Evolutionary conservation across 2,329 filamentous ascomycete species (phyloP).

Genomic region (Cytospora schulzeri): DNA sequence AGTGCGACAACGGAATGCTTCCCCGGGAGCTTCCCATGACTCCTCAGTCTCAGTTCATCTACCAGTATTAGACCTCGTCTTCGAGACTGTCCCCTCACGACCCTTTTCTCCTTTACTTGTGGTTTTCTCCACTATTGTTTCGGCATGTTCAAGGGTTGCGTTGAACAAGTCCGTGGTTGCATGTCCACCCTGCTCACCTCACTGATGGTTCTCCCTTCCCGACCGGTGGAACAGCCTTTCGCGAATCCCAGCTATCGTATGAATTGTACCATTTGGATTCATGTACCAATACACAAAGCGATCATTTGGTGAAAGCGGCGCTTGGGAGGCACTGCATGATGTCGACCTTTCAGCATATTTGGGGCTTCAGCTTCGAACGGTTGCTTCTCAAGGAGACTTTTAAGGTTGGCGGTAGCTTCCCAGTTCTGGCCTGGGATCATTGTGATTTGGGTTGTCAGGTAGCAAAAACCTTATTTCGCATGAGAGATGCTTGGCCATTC

Average conservation of each 20-base stretch:
- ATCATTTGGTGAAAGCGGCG: not conserved
- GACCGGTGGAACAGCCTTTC: no score
- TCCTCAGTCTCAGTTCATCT: not conserved
- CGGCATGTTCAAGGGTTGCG: not conserved
- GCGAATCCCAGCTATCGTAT: no score
- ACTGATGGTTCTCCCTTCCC: no score
- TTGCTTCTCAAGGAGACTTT: not conserved
- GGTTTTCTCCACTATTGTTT: not conserved
- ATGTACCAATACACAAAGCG: not conserved
- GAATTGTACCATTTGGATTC: not conserved
- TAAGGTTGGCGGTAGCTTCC: not conserved
- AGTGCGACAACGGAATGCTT: constrained; percentile 17
- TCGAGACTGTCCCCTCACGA: not conserved
- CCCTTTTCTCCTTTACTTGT: not conserved
- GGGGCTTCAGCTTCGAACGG: not conserved
- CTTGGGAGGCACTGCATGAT: not conserved
- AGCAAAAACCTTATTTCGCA: not conserved
- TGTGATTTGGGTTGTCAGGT: not conserved
- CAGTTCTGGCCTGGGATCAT: not conserved
- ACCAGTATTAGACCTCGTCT: not conserved
- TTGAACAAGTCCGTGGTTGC: no score
- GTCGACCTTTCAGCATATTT: not conserved
- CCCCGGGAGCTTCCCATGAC: not conserved
- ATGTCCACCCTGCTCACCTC: no score
- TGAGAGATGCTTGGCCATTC: not conserved